Evolutionary conservation across 306 rosid species (phyloP).

Genomic region (Vicia sativa): DNA sequence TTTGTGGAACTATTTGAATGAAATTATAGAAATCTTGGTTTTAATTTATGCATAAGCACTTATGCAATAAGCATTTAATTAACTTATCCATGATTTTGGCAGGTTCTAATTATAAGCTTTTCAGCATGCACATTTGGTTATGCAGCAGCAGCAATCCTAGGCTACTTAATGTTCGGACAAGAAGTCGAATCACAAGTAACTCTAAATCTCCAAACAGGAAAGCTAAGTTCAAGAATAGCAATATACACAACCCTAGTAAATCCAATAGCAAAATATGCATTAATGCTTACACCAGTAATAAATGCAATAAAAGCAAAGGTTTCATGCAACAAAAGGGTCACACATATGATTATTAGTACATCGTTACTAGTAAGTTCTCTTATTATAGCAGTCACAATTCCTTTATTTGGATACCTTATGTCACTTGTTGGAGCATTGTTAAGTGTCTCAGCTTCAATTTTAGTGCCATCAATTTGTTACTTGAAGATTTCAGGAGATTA

Average conservation of each 20-base stretch:
- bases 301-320: constrained; percentile 50
- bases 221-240: constrained; percentile 63
- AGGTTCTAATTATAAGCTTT: constrained; percentile 67
- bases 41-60: no score
- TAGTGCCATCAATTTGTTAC: constrained; percentile 71
- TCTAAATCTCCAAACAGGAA: constrained; percentile 58
- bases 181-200: constrained; percentile 69
- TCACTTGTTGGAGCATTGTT: constrained; percentile 72
- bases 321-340: constrained; percentile 45
- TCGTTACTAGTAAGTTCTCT: constrained; percentile 51
- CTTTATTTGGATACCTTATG: constrained; percentile 60
- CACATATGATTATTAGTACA: constrained; percentile 46
- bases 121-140: constrained; percentile 57
- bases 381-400: constrained; percentile 54
- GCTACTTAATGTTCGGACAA: constrained; percentile 74
- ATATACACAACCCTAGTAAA: constrained; percentile 69
- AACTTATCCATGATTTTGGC: no score
- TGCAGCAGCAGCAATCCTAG: constrained; percentile 66
- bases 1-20: not conserved
- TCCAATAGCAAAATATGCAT: constrained; percentile 77
- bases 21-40: not conserved
- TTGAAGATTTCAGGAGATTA: constrained; percentile 70
- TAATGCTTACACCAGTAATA: constrained; percentile 67
- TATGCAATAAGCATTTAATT: no score
- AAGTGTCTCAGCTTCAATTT: constrained; percentile 60